Conservation (phyloP, 129 eudicot genomes). For the Flaveria sonorensis region DNA sequence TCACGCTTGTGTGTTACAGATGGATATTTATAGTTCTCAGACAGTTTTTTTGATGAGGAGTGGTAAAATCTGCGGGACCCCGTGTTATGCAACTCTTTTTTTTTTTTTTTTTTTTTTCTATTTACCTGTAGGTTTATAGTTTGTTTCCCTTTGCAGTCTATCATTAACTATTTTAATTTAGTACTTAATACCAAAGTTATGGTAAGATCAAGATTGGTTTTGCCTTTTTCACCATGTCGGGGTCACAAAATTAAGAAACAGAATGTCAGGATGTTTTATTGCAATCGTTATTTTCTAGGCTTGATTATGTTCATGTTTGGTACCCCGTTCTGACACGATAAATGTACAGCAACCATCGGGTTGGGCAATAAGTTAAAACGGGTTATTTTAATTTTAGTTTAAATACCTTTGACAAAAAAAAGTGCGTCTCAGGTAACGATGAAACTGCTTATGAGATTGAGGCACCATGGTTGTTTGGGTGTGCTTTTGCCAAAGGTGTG, state of each 20-base stretch:
- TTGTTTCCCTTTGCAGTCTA: slow-evolving; percentile 10
- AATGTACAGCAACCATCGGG: neutral
- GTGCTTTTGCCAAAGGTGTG: too few relatives aligned
- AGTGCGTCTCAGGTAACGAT: too few relatives aligned
- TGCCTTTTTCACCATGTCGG: neutral
- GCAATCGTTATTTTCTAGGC: neutral
- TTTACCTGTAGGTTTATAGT: slow-evolving; percentile 10
- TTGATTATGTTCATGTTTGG: neutral
- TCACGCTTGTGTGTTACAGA: neutral
- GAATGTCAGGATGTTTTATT: neutral
- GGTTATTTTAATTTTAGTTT: too few relatives aligned
- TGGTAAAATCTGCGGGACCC: slow-evolving; percentile 21
- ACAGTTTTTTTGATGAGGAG: slow-evolving; percentile 22
- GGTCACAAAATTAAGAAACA: slow-evolving; percentile 17
- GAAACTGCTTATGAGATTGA: too few relatives aligned
- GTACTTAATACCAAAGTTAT: slow-evolving; percentile 18
- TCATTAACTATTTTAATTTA: slow-evolving; percentile 19
- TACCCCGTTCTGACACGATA: neutral
- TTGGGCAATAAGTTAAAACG: too few relatives aligned
- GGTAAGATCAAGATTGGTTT: slow-evolving; percentile 15
- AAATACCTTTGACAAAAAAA: too few relatives aligned
- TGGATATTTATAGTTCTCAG: slow-evolving; percentile 13
- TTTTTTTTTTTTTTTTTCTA: neutral
- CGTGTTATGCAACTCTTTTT: slow-evolving; percentile 6
- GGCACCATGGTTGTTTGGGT: too few relatives aligned